Conservation (phyloP, 805 yeast genomes). For the Candida fluviatilis region DNA sequence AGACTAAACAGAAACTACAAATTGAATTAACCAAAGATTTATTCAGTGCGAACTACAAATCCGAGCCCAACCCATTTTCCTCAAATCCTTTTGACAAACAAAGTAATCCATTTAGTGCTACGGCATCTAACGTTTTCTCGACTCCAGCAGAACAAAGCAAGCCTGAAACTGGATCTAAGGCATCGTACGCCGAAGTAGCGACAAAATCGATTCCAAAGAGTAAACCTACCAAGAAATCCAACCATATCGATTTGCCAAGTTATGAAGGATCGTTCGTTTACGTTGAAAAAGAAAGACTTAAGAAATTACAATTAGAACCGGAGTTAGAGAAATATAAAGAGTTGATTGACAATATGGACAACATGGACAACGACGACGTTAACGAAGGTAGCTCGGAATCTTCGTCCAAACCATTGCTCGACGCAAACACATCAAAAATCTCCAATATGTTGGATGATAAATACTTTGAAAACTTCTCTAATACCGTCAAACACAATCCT, state of each 20-base stretch:
- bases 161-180: conserved; percentile 10
- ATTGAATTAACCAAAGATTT: conserved; percentile 40
- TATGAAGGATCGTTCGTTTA: conserved; percentile 67
- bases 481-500: conserved; percentile 75
- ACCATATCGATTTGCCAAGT: conserved; percentile 33
- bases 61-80: conserved; percentile 36
- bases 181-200: conserved; percentile 21
- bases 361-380: conserved; percentile 29
- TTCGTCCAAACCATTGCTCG: conserved; percentile 7
- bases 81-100: conserved; percentile 18
- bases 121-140: conserved; percentile 23
- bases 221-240: conserved; percentile 4
- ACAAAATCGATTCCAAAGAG: conserved; percentile 9
- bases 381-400: conserved; percentile 7
- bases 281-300: conserved; percentile 68
- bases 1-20: conserved; percentile 38
- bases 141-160: conserved; percentile 4
- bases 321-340: conserved; percentile 42
- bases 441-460: conserved; percentile 59
- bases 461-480: conserved; percentile 74
- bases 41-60: conserved; percentile 17
- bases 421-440: conserved; percentile 22
- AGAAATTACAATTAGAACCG: conserved; percentile 50
- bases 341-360: conserved; percentile 50
- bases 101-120: conserved; percentile 11